A percentile compares a stretch with the other conserved stretches of the same genome.
Evolutionary conservation across 371 early-diverging fungal species (phyloP).

Genomic region (Apophysomyces trapeziformis): DNA sequence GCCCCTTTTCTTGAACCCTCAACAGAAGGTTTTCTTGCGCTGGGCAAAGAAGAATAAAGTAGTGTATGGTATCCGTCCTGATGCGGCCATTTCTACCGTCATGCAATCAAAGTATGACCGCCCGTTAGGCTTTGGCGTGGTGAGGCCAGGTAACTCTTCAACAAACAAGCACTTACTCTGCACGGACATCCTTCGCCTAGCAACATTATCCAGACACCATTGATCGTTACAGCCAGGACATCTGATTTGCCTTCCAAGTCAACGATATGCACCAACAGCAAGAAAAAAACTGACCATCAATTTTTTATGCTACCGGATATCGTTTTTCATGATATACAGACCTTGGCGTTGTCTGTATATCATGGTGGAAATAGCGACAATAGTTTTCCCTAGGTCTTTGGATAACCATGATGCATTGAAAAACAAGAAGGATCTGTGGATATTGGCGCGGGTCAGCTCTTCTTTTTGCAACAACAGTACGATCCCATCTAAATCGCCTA

Average conservation of each 20-base stretch:
- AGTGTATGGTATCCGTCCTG: slow-evolving; percentile 14
- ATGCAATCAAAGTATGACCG: slow-evolving; percentile 15
- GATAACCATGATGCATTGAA: not conserved
- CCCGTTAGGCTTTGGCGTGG: slow-evolving; percentile 13
- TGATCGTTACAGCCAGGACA: slow-evolving; percentile 12
- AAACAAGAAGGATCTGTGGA: slow-evolving; percentile 7
- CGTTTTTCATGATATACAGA: slow-evolving; percentile 5
- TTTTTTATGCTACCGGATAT: slow-evolving; percentile 18
- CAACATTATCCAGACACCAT: slow-evolving; percentile 12
- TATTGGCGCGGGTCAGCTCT: slow-evolving; percentile 1
- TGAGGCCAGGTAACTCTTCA: slow-evolving; percentile 15
- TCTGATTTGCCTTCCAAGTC: slow-evolving; percentile 19
- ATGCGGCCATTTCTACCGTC: slow-evolving; percentile 19
- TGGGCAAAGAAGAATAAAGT: slow-evolving; percentile 18
- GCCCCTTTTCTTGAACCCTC: slow-evolving; percentile 6
- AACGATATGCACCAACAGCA: slow-evolving; percentile 13
- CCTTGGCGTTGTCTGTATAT: not conserved
- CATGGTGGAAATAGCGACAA: not conserved
- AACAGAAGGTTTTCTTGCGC: slow-evolving; percentile 12
- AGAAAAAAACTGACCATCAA: slow-evolving; percentile 15
- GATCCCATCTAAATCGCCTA: not conserved
- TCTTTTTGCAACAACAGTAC: not conserved
- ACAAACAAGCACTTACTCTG: slow-evolving; percentile 18
- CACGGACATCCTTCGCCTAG: slow-evolving; percentile 19
- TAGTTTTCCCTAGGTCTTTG: not conserved